These are phyloP conservation scores for Ophiostoma ulmi DNA, from an alignment of 2,329 filamentous ascomycete species.

Conservation along the genomic window DNA sequence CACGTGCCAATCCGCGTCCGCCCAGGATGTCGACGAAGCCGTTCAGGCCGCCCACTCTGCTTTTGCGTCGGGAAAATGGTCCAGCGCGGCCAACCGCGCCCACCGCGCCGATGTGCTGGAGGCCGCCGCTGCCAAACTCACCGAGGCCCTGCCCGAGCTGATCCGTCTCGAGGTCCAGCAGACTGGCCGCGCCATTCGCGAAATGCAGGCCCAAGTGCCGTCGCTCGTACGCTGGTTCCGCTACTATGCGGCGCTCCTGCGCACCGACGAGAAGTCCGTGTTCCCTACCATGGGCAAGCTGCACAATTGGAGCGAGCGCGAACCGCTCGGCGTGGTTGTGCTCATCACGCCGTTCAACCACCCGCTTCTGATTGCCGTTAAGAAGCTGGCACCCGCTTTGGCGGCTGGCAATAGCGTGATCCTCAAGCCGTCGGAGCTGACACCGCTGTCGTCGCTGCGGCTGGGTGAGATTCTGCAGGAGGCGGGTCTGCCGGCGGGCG, in stretches of 20 bases:
- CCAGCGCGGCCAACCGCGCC: constrained; percentile 49
- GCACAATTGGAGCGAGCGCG: constrained; percentile 51
- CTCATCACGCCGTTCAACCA: constrained; percentile 57
- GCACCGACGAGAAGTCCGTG: constrained; percentile 62
- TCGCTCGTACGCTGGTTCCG: constrained; percentile 64
- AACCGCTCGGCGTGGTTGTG: constrained; percentile 54
- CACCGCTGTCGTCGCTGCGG: constrained; percentile 56
- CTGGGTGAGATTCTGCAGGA: constrained; percentile 57
- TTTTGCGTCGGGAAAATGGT: constrained; percentile 53
- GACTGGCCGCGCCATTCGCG: constrained; percentile 62
- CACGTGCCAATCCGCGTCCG: constrained; percentile 47
- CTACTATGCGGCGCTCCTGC: constrained; percentile 63
- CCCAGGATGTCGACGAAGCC: constrained; percentile 40
- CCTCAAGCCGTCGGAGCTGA: constrained; percentile 59
- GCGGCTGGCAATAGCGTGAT: constrained; percentile 56
- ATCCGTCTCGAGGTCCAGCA: constrained; percentile 61
- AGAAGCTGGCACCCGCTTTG: constrained; percentile 57
- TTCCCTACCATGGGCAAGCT: constrained; percentile 59
- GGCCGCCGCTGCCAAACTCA: constrained; percentile 51
- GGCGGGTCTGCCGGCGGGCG: constrained; percentile 66
- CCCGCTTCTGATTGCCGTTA: constrained; percentile 53
- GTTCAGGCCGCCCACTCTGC: constrained; percentile 40
- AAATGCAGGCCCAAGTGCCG: constrained; percentile 65
- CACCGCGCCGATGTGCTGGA: constrained; percentile 58
- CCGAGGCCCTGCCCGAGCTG: constrained; percentile 48